These are phyloP conservation scores for Exophiala lecanii-corni DNA, from an alignment of 2,329 filamentous ascomycete genomes.

Conservation along the genomic window DNA sequence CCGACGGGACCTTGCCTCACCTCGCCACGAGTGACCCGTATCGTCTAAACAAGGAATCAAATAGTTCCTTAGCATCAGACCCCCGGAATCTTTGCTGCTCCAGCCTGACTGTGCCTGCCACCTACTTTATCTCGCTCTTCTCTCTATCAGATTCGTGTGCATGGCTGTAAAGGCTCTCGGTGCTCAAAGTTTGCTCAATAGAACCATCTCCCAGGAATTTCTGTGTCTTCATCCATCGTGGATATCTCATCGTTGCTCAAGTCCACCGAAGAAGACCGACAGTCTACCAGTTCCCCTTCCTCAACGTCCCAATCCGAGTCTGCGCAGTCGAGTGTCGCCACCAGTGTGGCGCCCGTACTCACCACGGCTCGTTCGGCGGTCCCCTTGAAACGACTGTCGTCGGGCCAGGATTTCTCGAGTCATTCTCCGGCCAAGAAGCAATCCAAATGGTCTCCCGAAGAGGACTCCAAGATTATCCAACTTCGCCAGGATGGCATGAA, in stretches of 20 bases:
- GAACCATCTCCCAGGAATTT: not conserved
- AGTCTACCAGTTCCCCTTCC: constrained; percentile 24
- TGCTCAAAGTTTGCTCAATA: constrained; percentile 2
- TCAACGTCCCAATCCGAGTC: constrained; percentile 22
- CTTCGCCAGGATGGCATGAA: constrained; percentile 90
- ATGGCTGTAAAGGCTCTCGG: constrained; percentile 12
- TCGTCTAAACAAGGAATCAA: constrained; percentile 2
- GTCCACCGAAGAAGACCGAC: constrained; percentile 36
- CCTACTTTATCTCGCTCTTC: not conserved
- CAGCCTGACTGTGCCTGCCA: too few relatives aligned
- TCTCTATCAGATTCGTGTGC: constrained; percentile 5
- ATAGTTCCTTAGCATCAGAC: too few relatives aligned
- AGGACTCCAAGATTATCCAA: constrained; percentile 90
- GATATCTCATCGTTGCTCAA: constrained; percentile 91
- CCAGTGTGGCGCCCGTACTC: constrained; percentile 22
- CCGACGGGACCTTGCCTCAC: constrained; percentile 12
- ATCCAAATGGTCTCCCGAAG: constrained; percentile 92
- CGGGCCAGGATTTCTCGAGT: constrained; percentile 36
- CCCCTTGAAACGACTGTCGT: constrained; percentile 34
- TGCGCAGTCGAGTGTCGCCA: constrained; percentile 19
- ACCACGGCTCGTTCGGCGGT: constrained; percentile 21
- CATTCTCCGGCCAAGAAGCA: constrained; percentile 82
- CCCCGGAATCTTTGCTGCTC: too few relatives aligned
- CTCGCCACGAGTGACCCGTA: constrained; percentile 10
- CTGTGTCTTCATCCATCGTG: constrained; percentile 56